Evolutionary conservation across 257 asterid species (phyloP), one percentile per base, ranked within the genome.

Genomic region (Solanum chilense): DNA sequence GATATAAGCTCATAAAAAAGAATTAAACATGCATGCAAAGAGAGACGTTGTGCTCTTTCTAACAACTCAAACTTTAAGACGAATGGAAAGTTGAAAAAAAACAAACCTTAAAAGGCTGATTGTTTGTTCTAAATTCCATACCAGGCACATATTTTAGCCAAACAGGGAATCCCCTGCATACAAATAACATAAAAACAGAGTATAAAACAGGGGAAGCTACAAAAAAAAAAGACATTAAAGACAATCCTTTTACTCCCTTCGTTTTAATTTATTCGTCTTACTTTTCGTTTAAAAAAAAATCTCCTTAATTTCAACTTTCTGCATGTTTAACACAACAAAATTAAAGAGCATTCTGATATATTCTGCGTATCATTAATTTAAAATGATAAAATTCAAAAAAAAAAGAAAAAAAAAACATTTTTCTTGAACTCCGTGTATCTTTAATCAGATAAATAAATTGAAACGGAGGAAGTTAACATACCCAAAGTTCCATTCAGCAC

Each of bases 401-500:
- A 35, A 35, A 35, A 37, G 39, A 27, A 0, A 25, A n/a, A n/a
- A n/a, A n/a, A n/a, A n/a, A n/a, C n/a, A n/a, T n/a, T 9, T 68
- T 68, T 13, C 5, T 68, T 68, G 14, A 68, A 68, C 5, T 27
- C 3, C 0, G 0, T 25, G 10, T 37, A 37, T 6, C 7, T 37
- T 37, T 5, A 37, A 5, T 35, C 7, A 35, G 39, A 35, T 1
- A 35, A 35, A 35, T 35, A 35, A 35, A 35, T 35, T 35, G 39
- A 35, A 5, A 35, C 39, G 39, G 7, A 5, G 6, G 7, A 5
- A 4, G 7, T 5, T 1, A n/a, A 37, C 6, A 6, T 37, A 37
- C 98, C 99, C 99, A 78, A 94, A 94, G 75, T 95, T 97, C 98
- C 99, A 97, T 86, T 97, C 99, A 23, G 97, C 99, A 87, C 99